phyloP scores from a whole-genome alignment of 1,139 yeast species.

The Pichia norvegensis region DNA sequence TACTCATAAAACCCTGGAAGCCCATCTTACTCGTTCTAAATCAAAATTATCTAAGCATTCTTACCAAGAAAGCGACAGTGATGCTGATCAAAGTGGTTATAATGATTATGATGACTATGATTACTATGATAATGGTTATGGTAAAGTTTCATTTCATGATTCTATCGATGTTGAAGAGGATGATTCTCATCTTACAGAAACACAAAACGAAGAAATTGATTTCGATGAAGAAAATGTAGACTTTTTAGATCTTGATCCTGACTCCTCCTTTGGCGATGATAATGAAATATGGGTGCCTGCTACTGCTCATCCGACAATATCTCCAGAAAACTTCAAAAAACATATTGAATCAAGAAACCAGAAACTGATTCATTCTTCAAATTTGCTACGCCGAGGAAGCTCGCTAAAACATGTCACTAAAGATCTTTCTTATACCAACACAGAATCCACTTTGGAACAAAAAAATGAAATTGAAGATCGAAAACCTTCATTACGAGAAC shows the following conservation, averaged over 20 bases:
- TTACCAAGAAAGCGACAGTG: not conserved
- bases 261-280: constrained; percentile 28
- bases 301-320: constrained; percentile 82
- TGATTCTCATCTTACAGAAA: not conserved
- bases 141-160: not conserved
- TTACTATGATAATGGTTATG: constrained; percentile 2
- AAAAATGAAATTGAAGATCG: constrained; percentile 5
- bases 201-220: constrained; percentile 6
- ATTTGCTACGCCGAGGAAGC: constrained; percentile 16
- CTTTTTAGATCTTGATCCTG: constrained; percentile 22
- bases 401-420: constrained; percentile 7
- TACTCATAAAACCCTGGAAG: not conserved
- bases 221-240: constrained; percentile 15
- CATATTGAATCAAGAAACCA: constrained; percentile 69
- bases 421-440: not conserved
- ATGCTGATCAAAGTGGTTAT: not conserved
- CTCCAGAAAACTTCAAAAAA: constrained; percentile 82
- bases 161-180: constrained; percentile 2
- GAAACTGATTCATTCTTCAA: not conserved
- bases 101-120: not conserved
- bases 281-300: constrained; percentile 90
- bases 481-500: constrained; percentile 55
- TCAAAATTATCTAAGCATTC: constrained; percentile 12
- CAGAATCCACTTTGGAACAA: not conserved
- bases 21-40: constrained; percentile 9